These are phyloP conservation scores for Malassezia cuniculi DNA, from an alignment of 1,284 basidiomycete genomes.

Conservation along the genomic window DNA sequence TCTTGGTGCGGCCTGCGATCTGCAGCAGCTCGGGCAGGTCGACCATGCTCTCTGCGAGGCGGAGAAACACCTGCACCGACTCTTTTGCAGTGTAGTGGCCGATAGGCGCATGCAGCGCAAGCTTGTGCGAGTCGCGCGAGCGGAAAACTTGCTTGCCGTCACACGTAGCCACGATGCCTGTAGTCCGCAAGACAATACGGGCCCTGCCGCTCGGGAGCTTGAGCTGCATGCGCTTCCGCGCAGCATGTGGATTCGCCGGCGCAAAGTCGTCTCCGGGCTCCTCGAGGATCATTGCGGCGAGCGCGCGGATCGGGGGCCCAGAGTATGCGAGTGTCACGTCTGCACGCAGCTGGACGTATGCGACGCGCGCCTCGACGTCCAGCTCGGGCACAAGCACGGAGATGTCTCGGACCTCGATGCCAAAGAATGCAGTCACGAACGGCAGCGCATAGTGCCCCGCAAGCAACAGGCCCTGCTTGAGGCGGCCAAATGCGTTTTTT, in stretches of 20 bases:
- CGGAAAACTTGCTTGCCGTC: no score
- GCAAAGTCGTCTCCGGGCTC: no score
- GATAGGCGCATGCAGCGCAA: neutral
- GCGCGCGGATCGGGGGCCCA: slow-evolving; percentile 13
- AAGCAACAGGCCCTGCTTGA: no score
- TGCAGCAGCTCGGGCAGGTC: neutral
- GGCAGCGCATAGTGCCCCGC: slow-evolving; percentile 15
- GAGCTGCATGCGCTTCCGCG: no score
- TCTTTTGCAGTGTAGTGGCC: neutral
- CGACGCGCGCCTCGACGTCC: slow-evolving; percentile 13
- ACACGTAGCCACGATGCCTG: no score
- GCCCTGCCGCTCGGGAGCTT: no score
- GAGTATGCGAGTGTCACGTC: slow-evolving; percentile 15
- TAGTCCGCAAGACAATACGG: no score
- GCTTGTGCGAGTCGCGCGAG: no score
- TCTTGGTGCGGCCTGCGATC: no score
- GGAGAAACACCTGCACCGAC: neutral
- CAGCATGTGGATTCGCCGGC: no score
- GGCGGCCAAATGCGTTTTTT: no score
- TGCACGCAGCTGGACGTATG: slow-evolving; percentile 1
- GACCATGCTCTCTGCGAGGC: slow-evolving; percentile 1
- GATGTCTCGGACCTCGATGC: slow-evolving; percentile 27
- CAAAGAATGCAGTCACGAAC: slow-evolving; percentile 27
- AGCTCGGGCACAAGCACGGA: slow-evolving; percentile 24
- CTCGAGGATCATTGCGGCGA: no score